These are phyloP conservation scores for Hortiboletus campestris DNA, from an alignment of 768 basidiomycete genomes.

Conservation along the genomic window DNA sequence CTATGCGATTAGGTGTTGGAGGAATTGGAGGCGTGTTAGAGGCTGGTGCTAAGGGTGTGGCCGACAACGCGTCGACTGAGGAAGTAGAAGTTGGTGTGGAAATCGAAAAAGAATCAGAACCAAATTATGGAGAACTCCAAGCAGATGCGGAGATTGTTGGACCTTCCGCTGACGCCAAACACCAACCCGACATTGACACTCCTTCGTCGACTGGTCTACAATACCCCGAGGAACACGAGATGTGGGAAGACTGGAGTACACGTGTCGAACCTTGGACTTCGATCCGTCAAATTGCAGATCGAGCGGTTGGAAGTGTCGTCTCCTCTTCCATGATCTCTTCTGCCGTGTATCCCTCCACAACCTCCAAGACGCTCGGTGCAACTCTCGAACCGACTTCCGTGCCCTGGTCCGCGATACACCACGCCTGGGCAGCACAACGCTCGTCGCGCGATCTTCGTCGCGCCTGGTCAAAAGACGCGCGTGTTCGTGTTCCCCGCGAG, in stretches of 20 bases:
- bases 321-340: constrained; percentile 24
- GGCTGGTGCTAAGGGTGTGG: background rate
- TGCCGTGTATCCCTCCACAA: constrained; percentile 4
- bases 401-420: constrained; percentile 64
- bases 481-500: constrained; percentile 34
- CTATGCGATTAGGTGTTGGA: constrained; percentile 81
- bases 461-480: constrained; percentile 57
- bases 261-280: constrained; percentile 66
- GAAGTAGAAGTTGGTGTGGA: constrained; percentile 3
- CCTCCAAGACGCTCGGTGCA: constrained; percentile 20
- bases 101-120: background rate
- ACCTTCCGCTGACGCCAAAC: constrained; percentile 16
- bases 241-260: constrained; percentile 69
- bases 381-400: constrained; percentile 52
- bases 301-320: constrained; percentile 67
- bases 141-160: constrained; percentile 16
- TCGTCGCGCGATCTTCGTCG: constrained; percentile 52
- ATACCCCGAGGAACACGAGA: constrained; percentile 28
- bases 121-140: constrained; percentile 15
- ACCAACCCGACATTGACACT: background rate
- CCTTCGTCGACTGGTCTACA: constrained; percentile 1
- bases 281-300: constrained; percentile 72
- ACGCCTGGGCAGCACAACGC: constrained; percentile 62
- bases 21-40: constrained; percentile 68
- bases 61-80: background rate